These are phyloP conservation scores for Quambalaria eucalypti DNA, from an alignment of 1,284 basidiomycete genomes.

Conservation along the genomic window DNA sequence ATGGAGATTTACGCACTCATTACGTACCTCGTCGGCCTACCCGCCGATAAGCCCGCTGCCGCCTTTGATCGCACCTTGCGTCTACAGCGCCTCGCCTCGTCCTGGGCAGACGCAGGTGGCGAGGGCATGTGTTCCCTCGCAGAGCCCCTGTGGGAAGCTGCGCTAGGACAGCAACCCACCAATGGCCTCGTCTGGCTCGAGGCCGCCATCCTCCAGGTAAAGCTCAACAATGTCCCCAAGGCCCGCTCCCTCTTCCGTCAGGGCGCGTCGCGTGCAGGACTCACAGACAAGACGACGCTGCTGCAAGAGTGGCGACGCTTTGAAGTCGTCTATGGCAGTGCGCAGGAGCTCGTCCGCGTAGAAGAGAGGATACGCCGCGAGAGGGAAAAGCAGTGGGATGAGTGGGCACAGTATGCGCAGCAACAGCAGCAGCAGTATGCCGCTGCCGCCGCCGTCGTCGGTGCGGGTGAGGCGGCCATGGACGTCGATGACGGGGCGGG, in stretches of 20 bases:
- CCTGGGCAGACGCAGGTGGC: slow-evolving; percentile 16
- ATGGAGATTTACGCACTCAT: slow-evolving; percentile 34
- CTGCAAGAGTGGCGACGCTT: slow-evolving; percentile 80
- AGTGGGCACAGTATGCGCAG: slow-evolving; percentile 18
- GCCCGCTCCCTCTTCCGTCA: slow-evolving; percentile 26
- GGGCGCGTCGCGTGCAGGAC: slow-evolving; percentile 13
- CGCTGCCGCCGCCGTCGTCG: not conserved
- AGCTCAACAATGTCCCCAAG: slow-evolving; percentile 19
- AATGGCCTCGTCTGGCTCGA: slow-evolving; percentile 21
- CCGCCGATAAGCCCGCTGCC: not conserved
- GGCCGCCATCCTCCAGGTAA: slow-evolving; percentile 26
- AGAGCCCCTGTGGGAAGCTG: slow-evolving; percentile 30
- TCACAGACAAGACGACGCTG: slow-evolving; percentile 44
- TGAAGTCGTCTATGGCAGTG: slow-evolving; percentile 70
- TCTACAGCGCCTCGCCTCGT: slow-evolving; percentile 31
- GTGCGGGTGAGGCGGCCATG: not conserved
- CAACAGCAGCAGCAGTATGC: slow-evolving; percentile 50
- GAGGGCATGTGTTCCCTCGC: slow-evolving; percentile 27
- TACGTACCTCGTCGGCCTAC: slow-evolving; percentile 16
- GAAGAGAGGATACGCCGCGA: slow-evolving; percentile 36
- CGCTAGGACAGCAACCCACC: slow-evolving; percentile 18
- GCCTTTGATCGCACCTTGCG: slow-evolving; percentile 20
- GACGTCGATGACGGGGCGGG: not conserved
- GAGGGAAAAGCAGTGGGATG: slow-evolving; percentile 55
- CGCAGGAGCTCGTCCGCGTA: slow-evolving; percentile 62